Conservation (phyloP, 179 eudicot genomes). For the Silene coronaria region DNA sequence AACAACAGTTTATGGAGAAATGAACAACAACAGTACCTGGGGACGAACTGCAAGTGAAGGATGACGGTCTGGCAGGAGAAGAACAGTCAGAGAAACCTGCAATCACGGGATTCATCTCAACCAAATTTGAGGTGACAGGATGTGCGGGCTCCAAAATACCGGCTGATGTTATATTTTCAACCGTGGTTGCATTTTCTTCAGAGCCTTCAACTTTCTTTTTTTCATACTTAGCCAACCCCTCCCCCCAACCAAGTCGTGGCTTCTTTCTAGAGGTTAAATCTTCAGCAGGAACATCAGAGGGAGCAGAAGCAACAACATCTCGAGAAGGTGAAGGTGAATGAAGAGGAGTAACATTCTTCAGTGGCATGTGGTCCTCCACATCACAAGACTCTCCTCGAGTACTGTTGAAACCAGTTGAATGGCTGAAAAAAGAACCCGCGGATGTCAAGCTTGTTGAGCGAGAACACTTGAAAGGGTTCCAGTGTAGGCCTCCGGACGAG, state of each 20-base stretch:
- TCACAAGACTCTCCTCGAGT: slow-evolving; percentile 44
- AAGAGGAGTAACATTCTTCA: slow-evolving; percentile 33
- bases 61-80: slow-evolving; percentile 83
- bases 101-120: slow-evolving; percentile 57
- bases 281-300: slow-evolving; percentile 40
- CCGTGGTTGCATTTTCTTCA: slow-evolving; percentile 45
- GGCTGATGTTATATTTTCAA: slow-evolving; percentile 26
- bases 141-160: slow-evolving; percentile 36
- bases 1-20: slow-evolving; percentile 8
- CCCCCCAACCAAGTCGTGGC: slow-evolving; percentile 93
- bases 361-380: slow-evolving; percentile 36
- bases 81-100: slow-evolving; percentile 52
- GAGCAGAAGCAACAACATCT: slow-evolving; percentile 42
- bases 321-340: slow-evolving; percentile 61
- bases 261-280: slow-evolving; percentile 67
- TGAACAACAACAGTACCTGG: slow-evolving; percentile 49
- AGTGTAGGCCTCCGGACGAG: slow-evolving; percentile 46
- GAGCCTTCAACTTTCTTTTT: slow-evolving; percentile 79
- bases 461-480: slow-evolving; percentile 82
- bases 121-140: slow-evolving; percentile 34
- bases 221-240: slow-evolving; percentile 92
- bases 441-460: slow-evolving; percentile 73
- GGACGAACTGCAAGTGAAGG: slow-evolving; percentile 75
- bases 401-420: slow-evolving; percentile 67
- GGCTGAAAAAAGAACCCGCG: slow-evolving; percentile 60